Evolutionary conservation across 2,329 filamentous ascomycete genomes (phyloP).

Genomic region (Penicillium sp.): DNA sequence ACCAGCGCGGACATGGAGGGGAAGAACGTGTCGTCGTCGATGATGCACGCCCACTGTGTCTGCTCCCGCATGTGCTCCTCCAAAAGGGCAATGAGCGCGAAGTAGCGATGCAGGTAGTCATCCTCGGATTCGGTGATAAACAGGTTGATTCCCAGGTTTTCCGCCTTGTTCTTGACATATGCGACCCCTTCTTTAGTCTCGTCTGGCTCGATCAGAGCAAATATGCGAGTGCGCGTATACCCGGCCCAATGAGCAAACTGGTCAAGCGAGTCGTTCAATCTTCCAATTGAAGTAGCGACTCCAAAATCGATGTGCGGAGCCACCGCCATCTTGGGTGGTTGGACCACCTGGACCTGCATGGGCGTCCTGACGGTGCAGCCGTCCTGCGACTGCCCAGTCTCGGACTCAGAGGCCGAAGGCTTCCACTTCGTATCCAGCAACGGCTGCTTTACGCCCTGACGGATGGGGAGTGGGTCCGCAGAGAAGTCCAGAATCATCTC

Average conservation of each 20-base stretch:
- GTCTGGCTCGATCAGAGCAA: slow-evolving; percentile 52
- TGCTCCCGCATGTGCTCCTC: slow-evolving; percentile 43
- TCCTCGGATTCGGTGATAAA: slow-evolving; percentile 32
- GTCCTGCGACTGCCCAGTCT: slow-evolving; percentile 20
- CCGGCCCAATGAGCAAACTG: slow-evolving; percentile 58
- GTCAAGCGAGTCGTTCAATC: slow-evolving; percentile 51
- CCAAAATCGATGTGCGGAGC: slow-evolving; percentile 56
- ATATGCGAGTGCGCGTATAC: slow-evolving; percentile 51
- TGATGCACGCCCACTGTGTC: slow-evolving; percentile 56
- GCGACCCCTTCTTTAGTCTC: slow-evolving; percentile 19
- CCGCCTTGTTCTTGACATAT: slow-evolving; percentile 35
- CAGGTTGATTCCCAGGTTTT: slow-evolving; percentile 44
- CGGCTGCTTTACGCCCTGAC: slow-evolving; percentile 27
- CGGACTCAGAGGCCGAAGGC: not conserved
- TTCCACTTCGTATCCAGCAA: slow-evolving; percentile 20
- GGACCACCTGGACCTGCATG: slow-evolving; percentile 49
- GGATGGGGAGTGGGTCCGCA: slow-evolving; percentile 23
- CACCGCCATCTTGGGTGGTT: slow-evolving; percentile 44
- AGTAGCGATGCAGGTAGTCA: slow-evolving; percentile 53
- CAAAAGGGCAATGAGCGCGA: slow-evolving; percentile 54
- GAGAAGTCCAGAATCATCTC: slow-evolving; percentile 28
- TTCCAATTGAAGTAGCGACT: slow-evolving; percentile 53
- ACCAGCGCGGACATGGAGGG: slow-evolving; percentile 53
- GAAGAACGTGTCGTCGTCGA: slow-evolving; percentile 66
- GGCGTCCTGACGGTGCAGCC: slow-evolving; percentile 45